Evolutionary conservation across 2,329 filamentous ascomycete genomes (phyloP).

Genomic region (Clonostachys solani): DNA sequence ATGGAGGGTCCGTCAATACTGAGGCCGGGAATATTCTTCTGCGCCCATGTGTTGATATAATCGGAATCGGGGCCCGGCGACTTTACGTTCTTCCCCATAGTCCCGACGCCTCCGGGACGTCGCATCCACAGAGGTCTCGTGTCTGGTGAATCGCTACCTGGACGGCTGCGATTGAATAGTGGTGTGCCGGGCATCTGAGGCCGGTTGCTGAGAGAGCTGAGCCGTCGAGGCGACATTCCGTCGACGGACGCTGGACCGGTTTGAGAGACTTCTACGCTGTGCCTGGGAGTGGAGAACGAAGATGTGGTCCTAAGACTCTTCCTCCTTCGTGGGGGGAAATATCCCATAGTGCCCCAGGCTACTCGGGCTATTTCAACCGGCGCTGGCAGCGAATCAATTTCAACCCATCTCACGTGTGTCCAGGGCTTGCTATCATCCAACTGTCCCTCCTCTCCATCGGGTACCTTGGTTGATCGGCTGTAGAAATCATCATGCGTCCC

Average conservation of each 20-base stretch:
- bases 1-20: constrained; percentile 67
- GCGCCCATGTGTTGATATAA: constrained; percentile 78
- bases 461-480: constrained; percentile 23
- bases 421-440: constrained; percentile 62
- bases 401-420: constrained; percentile 87
- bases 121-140: constrained; percentile 60
- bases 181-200: constrained; percentile 24
- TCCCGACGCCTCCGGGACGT: constrained; percentile 85
- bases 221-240: constrained; percentile 30
- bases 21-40: constrained; percentile 76
- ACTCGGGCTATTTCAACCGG: constrained; percentile 85
- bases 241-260: constrained; percentile 28
- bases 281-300: constrained; percentile 61
- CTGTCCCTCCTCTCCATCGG: constrained; percentile 9
- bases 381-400: constrained; percentile 63
- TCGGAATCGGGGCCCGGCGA: constrained; percentile 81
- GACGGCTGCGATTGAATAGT: constrained; percentile 26
- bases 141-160: constrained; percentile 31
- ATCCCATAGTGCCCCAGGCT: constrained; percentile 75
- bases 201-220: constrained; percentile 32
- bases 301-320: constrained; percentile 71
- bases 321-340: constrained; percentile 86
- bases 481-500: constrained; percentile 35
- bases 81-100: constrained; percentile 65
- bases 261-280: constrained; percentile 57